Evolutionary conservation across 2,329 filamentous ascomycete species (phyloP), one percentile per base, ranked within the genome.

Genomic region (Lachnum nothofagi): DNA sequence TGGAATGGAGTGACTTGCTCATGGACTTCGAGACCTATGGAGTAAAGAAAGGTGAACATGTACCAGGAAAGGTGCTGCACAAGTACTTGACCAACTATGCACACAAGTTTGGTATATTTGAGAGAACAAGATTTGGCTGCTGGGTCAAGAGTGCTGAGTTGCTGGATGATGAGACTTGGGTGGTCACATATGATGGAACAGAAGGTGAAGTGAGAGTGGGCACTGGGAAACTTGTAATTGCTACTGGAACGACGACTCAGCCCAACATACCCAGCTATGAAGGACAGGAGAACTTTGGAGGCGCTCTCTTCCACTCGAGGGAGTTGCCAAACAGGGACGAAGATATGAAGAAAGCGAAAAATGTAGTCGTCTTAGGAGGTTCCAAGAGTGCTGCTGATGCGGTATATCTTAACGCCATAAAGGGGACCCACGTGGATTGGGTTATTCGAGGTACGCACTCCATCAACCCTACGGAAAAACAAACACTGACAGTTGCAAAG

Each of bases 1-100:
- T 82, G 54, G 83, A 90, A 64, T 89, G 78, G 59, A 80, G 80
- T 0, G 86, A 88, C 58, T 60, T 85, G 52, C 83, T 83, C n/a
- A 85, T 90, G 80, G 72, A 76, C 51, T 65, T 68, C 6, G 73
- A 73, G 20, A 71, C 67, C 0, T 81, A 76, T 56, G 69, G 70
- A 1, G 64, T 79, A 33, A 69, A 65, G 39, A 44, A 52, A 5
- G 77, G 76, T 14, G 63, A 82, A 44, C 80, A 85, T 61, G 78
- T 86, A 42, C 75, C 80, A 0, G 82, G 79, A 0, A 54, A 68
- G 0, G 73, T 76, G 1, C 64, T 84, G 44, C 73, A 82, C 57
- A 59, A 67, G 2, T 86, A 86, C 61, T 65, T 85, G 6, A 69
- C 70, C 25, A 70, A 75, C 3, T 85, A 77, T 54, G 74, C 75